Base-by-base conservation (phyloP, 768 basidiomycete genomes). In the Gyrodon lividus region DNA sequence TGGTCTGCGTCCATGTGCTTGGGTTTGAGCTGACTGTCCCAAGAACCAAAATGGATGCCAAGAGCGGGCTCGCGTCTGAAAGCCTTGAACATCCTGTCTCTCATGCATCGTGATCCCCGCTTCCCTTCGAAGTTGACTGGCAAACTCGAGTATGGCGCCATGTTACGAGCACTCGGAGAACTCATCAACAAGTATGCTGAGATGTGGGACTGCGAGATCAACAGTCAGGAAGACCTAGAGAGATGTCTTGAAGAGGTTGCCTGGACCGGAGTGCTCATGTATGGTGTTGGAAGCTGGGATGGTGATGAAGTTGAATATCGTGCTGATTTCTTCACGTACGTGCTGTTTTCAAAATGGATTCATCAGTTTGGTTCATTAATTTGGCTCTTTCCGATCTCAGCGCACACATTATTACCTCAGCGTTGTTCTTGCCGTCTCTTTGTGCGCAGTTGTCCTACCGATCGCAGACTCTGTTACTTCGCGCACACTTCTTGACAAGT, bases 381-480 rank as follows among this genome's bases (percentile, higher is more conserved):
- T 35, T n/a, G 5, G 14, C 31, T 9, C 22, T 43, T 5, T n/a
- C 1, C n/a, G 4, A 3, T 6, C 77, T 79, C 70, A 86, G 83
- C 10, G 78, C 82, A 74, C 86, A 87, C 58, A 70, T 84, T 3
- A 77, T 86, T 31, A 88, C 84, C 0, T 83, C 83, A 2, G 70
- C 77, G 6, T 58, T 83, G 14, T 83, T 85, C 70, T 56, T 84
- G 23, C 73, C 79, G 0, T 76, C 82, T 1, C 50, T 80, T 33
- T 60, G 73, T 16, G 71, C 71, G 2, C 57, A 66, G 43, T 61
- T 78, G 35, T 78, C 82, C 73, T 84, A 85, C 59, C 70, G 84
- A 2, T 78, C 77, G 3, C 74, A 77, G 50, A 66, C 67, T 2
- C 61, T 76, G 4, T 68, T 86, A 9, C 72, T 87, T 13, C 78